A percentile compares a stretch with the other conserved stretches of the same genome.
Conservation (phyloP, 768 basidiomycete genomes). For the Phlebiopsis gigantea region DNA sequence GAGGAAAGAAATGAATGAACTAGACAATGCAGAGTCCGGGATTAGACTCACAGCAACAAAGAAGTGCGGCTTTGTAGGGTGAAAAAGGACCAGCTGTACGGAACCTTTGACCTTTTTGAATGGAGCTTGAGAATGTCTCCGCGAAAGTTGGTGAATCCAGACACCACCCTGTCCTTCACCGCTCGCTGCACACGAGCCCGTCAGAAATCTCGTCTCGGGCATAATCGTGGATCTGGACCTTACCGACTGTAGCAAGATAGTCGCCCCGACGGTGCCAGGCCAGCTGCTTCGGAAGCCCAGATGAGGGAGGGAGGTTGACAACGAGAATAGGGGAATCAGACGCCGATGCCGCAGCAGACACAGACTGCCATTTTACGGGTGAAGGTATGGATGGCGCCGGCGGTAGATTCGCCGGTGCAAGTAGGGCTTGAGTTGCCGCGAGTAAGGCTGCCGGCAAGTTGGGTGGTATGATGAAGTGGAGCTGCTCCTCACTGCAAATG, state of each 20-base stretch:
- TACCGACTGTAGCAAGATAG: slow-evolving; percentile 93
- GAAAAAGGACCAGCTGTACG: slow-evolving; percentile 91
- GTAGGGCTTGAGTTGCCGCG: slow-evolving; percentile 53
- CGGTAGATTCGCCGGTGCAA: slow-evolving; percentile 61
- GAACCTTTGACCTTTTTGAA: slow-evolving; percentile 93
- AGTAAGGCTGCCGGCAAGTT: slow-evolving; percentile 58
- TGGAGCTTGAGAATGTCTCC: slow-evolving; percentile 94
- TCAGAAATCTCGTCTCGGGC: neutral
- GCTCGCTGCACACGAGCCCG: slow-evolving; percentile 36
- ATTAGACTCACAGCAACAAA: slow-evolving; percentile 82
- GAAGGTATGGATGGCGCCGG: slow-evolving; percentile 52
- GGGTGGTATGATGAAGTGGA: slow-evolving; percentile 80
- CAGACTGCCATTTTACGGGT: slow-evolving; percentile 64
- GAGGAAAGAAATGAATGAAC: neutral
- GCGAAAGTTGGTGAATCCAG: slow-evolving; percentile 93
- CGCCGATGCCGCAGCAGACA: slow-evolving; percentile 39
- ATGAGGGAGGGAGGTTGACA: slow-evolving; percentile 54
- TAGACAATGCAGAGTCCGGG: slow-evolving; percentile 11
- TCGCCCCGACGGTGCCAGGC: slow-evolving; percentile 94
- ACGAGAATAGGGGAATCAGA: slow-evolving; percentile 56
- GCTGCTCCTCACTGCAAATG: slow-evolving; percentile 61
- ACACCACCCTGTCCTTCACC: slow-evolving; percentile 75
- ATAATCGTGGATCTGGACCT: slow-evolving; percentile 32
- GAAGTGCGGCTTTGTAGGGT: slow-evolving; percentile 91
- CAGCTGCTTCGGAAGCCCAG: slow-evolving; percentile 74